These are phyloP conservation scores for Saraca asoca DNA, from an alignment of 331 rosid species.

Conservation along the genomic window DNA sequence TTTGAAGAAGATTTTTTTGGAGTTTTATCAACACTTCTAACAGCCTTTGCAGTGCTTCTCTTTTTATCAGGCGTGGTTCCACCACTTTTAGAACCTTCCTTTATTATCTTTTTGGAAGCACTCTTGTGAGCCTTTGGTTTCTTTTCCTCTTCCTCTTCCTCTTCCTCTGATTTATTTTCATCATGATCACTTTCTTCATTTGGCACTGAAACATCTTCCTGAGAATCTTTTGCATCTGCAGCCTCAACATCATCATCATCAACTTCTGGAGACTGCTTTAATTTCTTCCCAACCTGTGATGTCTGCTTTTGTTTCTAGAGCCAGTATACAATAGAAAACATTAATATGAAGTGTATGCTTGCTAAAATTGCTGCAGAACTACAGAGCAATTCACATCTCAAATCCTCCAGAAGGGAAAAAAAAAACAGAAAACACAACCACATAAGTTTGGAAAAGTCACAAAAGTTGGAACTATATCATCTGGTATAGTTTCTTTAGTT, in stretches of 20 bases:
- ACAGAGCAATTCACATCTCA: not conserved
- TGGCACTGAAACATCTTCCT: slow-evolving; percentile 44
- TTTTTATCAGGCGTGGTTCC: slow-evolving; percentile 60
- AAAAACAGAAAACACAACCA: not conserved
- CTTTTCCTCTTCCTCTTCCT: slow-evolving; percentile 61
- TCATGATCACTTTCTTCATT: slow-evolving; percentile 56
- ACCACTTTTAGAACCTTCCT: slow-evolving; percentile 56
- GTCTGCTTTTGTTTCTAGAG: slow-evolving; percentile 62
- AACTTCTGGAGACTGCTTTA: slow-evolving; percentile 49
- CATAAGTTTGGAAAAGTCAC: not conserved
- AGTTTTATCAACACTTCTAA: slow-evolving; percentile 45
- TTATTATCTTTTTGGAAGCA: slow-evolving; percentile 56
- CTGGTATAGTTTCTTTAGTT: not conserved
- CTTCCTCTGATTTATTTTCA: slow-evolving; percentile 52
- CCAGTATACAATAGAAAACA: slow-evolving; percentile 24
- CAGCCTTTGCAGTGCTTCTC: slow-evolving; percentile 44
- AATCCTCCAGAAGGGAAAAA: not conserved
- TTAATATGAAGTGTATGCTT: not conserved
- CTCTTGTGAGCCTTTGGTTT: slow-evolving; percentile 58
- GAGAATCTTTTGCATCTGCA: slow-evolving; percentile 67
- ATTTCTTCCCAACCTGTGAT: slow-evolving; percentile 52
- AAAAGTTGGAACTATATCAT: not conserved
- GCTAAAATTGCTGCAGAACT: not conserved
- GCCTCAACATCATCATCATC: slow-evolving; percentile 69
- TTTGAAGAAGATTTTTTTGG: slow-evolving; percentile 41